Evolutionary conservation across 257 asterid species (phyloP).

Genomic region (Capsicum rhomboideum): DNA sequence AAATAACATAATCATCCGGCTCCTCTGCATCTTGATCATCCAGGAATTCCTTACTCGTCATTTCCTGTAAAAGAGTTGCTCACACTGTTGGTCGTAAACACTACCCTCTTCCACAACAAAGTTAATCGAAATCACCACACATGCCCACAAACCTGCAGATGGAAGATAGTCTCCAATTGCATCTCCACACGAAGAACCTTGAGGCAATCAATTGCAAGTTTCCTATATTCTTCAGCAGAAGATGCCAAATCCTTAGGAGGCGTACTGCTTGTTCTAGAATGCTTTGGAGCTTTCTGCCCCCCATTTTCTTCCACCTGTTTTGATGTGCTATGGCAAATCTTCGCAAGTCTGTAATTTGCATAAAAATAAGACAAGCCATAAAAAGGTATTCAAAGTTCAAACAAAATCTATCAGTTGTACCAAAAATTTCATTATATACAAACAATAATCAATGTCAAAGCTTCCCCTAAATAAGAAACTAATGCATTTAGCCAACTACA

Average conservation of each 20-base stretch:
- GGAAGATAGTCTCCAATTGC: conserved; percentile 94
- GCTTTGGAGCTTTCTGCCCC: conserved; percentile 33
- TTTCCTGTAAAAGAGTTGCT: conserved; percentile 47
- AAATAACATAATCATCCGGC: conserved; percentile 94
- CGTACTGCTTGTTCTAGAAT: conserved; percentile 53
- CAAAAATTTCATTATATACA: neutral
- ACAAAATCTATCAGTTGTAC: neutral
- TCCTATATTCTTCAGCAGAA: conserved; percentile 91
- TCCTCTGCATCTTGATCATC: conserved; percentile 99
- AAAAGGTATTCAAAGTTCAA: neutral
- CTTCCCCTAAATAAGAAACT: neutral
- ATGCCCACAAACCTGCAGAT: conserved; percentile 66
- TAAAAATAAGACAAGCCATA: neutral
- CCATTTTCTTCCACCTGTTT: conserved; percentile 57
- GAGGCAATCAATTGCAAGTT: conserved; percentile 91
- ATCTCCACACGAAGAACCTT: conserved; percentile 94
- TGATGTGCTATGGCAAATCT: conserved; percentile 46
- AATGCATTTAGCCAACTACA: neutral
- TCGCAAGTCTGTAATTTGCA: conserved; percentile 55
- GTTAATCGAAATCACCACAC: neutral
- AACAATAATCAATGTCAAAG: neutral
- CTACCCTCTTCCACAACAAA: neutral
- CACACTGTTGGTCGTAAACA: conserved; percentile 10
- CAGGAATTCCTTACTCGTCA: conserved; percentile 80
- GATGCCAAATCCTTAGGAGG: conserved; percentile 70